phyloP scores from a whole-genome alignment of 2,329 filamentous ascomycete species.

The Arthrocladium fulminans region DNA sequence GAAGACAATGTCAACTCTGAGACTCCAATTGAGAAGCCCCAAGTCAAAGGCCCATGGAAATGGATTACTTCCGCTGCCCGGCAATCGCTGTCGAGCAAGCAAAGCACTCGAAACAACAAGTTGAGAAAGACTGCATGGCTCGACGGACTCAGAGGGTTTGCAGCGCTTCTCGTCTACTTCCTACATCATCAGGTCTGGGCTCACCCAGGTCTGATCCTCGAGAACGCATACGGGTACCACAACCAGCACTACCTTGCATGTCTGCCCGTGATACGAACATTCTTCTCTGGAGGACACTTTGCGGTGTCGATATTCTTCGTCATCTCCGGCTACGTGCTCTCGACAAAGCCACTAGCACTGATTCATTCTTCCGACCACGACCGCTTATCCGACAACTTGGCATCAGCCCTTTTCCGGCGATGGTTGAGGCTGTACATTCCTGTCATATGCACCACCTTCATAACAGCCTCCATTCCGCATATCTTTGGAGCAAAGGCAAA shows the following conservation, averaged over 20 bases:
- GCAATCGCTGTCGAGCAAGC: background rate
- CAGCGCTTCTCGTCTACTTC: slow-evolving; percentile 57
- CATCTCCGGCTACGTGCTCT: slow-evolving; percentile 46
- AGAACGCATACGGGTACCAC: background rate
- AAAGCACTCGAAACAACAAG: too few relatives aligned
- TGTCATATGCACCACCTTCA: slow-evolving; percentile 31
- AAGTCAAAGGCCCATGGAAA: too few relatives aligned
- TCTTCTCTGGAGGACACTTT: slow-evolving; percentile 55
- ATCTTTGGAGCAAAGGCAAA: slow-evolving; percentile 39
- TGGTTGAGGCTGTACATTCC: slow-evolving; percentile 37
- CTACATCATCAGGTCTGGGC: slow-evolving; percentile 54
- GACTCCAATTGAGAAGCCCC: too few relatives aligned
- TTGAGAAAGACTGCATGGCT: slow-evolving; percentile 49
- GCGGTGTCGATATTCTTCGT: slow-evolving; percentile 49
- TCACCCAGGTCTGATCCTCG: slow-evolving; percentile 30
- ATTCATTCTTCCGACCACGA: slow-evolving; percentile 36
- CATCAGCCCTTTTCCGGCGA: slow-evolving; percentile 36
- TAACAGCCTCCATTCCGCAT: slow-evolving; percentile 43
- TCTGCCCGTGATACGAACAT: slow-evolving; percentile 38
- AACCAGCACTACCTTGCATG: background rate
- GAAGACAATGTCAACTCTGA: too few relatives aligned
- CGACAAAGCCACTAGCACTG: slow-evolving; percentile 37
- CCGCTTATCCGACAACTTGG: slow-evolving; percentile 41
- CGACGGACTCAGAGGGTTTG: slow-evolving; percentile 59
- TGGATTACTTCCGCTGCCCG: too few relatives aligned